Evolutionary conservation across 352 stramenopile species (phyloP).

Genomic region (Phytopythium ostracodes): DNA sequence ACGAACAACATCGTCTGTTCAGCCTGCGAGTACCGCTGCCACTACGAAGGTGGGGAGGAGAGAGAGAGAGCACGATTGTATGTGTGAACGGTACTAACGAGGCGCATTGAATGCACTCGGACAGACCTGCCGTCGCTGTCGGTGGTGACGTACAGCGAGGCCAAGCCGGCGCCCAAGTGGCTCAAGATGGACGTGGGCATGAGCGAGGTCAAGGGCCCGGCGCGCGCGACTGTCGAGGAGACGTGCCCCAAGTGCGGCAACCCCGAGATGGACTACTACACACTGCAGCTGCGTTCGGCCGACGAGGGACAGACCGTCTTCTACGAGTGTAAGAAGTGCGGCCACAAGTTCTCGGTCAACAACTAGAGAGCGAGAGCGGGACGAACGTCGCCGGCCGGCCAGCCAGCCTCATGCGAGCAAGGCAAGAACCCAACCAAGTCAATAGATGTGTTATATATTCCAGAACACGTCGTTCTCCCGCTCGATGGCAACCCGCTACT

Average conservation of each 20-base stretch:
- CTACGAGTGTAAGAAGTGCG: slow-evolving; percentile 99
- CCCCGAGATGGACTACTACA: slow-evolving; percentile 98
- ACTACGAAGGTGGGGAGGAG: slow-evolving; percentile 60
- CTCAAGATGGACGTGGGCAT: slow-evolving; percentile 64
- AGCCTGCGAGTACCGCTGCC: slow-evolving; percentile 79
- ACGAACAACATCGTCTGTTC: slow-evolving; percentile 88
- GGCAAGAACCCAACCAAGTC: too few species aligned
- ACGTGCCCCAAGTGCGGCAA: slow-evolving; percentile 97
- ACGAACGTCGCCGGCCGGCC: too few species aligned
- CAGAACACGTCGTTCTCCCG: slow-evolving; percentile 1
- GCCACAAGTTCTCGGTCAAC: slow-evolving; percentile 88
- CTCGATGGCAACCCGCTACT: too few species aligned
- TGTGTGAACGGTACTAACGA: background rate
- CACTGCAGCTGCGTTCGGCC: slow-evolving; percentile 97
- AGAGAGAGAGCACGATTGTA: background rate
- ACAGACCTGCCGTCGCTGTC: slow-evolving; percentile 77
- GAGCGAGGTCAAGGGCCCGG: slow-evolving; percentile 82
- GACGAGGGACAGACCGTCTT: slow-evolving; percentile 99
- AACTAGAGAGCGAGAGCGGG: slow-evolving; percentile 39
- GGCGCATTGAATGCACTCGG: background rate
- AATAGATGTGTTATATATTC: slow-evolving; percentile 29
- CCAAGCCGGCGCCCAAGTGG: slow-evolving; percentile 80
- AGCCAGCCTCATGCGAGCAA: too few species aligned
- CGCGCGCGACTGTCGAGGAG: slow-evolving; percentile 96
- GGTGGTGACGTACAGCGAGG: slow-evolving; percentile 69